Percentiles rank a stretch among this genome's conserved stretches.
phyloP scores from a whole-genome alignment of 345 rosid species.

The Hibiscus mutabilis region DNA sequence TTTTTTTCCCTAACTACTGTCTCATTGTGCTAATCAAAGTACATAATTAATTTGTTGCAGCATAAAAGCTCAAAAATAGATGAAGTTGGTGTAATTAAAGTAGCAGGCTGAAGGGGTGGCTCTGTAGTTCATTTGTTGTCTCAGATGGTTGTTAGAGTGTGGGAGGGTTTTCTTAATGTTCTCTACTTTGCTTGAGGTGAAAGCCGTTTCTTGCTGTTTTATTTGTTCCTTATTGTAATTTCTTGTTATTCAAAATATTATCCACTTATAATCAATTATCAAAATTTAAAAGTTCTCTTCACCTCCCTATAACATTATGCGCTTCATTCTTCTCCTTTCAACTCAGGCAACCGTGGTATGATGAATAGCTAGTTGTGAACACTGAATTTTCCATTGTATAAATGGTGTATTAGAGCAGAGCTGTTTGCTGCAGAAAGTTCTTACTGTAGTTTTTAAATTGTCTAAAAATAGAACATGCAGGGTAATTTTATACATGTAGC shows the following conservation, averaged over 20 bases:
- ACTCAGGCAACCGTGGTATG: neutral
- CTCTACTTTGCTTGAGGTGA: conserved; percentile 51
- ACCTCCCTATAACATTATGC: neutral
- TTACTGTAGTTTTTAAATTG: neutral
- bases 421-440: neutral
- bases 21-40: conserved; percentile 12
- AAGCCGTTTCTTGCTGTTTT: conserved; percentile 7
- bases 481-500: neutral
- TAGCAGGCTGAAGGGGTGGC: conserved; percentile 60
- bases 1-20: neutral
- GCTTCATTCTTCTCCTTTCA: neutral
- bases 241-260: neutral
- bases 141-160: conserved; percentile 41
- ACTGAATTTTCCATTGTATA: neutral
- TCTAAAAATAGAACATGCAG: neutral
- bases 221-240: neutral
- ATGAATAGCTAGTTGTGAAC: neutral
- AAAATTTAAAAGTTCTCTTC: neutral
- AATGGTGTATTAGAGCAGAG: neutral
- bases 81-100: conserved; percentile 83
- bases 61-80: conserved; percentile 87
- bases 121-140: conserved; percentile 23
- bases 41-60: conserved; percentile 37
- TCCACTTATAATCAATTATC: neutral
- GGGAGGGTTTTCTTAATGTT: conserved; percentile 41